Percentiles rank a stretch among this genome's conserved stretches.
Evolutionary conservation across 495 filamentous ascomycete species (phyloP).

Genomic region (Hypoxylon subgilvum): DNA sequence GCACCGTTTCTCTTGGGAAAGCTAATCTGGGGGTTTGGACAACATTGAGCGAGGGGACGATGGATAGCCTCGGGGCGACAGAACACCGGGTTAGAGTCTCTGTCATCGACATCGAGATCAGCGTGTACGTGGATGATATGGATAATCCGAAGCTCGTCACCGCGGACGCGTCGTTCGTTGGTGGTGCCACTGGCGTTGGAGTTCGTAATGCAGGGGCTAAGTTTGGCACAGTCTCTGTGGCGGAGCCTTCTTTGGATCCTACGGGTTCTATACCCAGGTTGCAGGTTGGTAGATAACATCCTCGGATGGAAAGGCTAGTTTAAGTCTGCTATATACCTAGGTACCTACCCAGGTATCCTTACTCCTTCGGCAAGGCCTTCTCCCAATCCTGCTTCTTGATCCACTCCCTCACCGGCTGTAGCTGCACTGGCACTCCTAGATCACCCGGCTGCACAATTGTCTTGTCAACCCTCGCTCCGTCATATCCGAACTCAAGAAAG

Average conservation of each 20-base stretch:
- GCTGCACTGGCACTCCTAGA: too few relatives aligned
- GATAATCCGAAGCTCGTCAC: constrained; percentile 12
- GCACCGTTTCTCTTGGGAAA: constrained; percentile 20
- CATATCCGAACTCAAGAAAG: too few relatives aligned
- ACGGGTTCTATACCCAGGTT: too few relatives aligned
- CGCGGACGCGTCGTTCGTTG: constrained; percentile 24
- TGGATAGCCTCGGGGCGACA: constrained; percentile 1
- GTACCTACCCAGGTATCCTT: too few relatives aligned
- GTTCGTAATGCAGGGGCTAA: constrained; percentile 14
- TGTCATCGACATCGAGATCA: constrained; percentile 29
- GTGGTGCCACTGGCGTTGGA: constrained; percentile 35
- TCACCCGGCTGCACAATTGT: too few relatives aligned
- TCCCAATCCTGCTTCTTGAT: too few relatives aligned
- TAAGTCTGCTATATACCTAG: too few relatives aligned
- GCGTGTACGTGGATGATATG: constrained; percentile 34
- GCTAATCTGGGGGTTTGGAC: constrained; percentile 19
- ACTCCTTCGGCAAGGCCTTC: too few relatives aligned
- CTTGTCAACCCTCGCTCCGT: too few relatives aligned
- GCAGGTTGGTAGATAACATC: too few relatives aligned
- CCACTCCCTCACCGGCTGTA: too few relatives aligned
- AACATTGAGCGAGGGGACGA: not conserved
- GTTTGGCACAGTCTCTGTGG: constrained; percentile 38
- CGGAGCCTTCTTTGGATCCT: constrained; percentile 19
- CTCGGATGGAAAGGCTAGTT: too few relatives aligned
- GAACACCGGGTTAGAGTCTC: constrained; percentile 32